Base-by-base conservation (phyloP, 148 eudicot genomes). In the Rhododendron ovatum region DNA sequence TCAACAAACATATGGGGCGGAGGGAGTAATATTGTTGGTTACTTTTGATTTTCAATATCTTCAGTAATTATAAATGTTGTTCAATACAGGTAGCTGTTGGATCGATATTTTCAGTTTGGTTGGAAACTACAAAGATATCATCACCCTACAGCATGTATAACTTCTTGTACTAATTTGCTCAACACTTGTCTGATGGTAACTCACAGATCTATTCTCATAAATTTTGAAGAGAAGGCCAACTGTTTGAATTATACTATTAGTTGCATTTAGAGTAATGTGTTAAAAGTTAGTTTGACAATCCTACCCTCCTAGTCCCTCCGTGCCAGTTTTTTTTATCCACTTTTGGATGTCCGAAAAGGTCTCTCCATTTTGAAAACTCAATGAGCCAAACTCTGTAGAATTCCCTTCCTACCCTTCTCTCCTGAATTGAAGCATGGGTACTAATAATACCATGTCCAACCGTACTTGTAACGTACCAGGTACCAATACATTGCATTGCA, bases 91-190 rank as follows among this genome's bases (percentile, higher is more conserved):
- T 90, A 69, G 94, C 94, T 82, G 90, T 91, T 80, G 98, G 94
- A 83, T 86, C 90, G 78, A 89, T 90, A 88, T 96, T 94, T 91
- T 93, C 95, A 75, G 91, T 86, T 88, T 95, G 98, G 99, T 87
- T 93, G 89, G 90, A 89, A 84, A 85, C 91, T 84, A 85, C 93
- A 80, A 87, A 92, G 88, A 86, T 94, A 73, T 88, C 99, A 80
- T 92, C 99, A 82, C 99, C 98, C 30, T 96, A 96, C 91, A 89
- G 90, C 96, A 96, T 96, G 99, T 96, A 95, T 91, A 92, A 73
- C 86, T 92, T 93, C 96, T 96, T 91, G 87, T 88, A 91, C 93
- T 94, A 90, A 88, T 89, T 85, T 92, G 90, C 86, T 89, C 90
- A 79, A 87, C 91, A 89, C 89, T 91, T 86, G 57, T 84, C 53